Conservation (phyloP, 1,139 yeast species). For the Trichomonascaceae sp. region DNA sequence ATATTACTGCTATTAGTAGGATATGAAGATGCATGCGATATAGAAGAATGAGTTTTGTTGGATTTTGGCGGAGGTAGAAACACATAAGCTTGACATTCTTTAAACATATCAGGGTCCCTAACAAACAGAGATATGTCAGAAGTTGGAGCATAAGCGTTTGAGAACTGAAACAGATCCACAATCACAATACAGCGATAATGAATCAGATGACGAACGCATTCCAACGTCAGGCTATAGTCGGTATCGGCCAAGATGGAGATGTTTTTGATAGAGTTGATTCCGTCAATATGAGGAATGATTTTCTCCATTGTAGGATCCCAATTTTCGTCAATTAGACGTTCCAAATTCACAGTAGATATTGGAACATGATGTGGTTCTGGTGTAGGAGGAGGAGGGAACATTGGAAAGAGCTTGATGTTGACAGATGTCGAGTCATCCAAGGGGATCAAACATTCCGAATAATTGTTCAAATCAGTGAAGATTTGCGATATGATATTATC, state of each 20-base stretch:
- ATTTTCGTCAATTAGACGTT: slow-evolving; percentile 69
- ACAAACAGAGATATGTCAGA: slow-evolving; percentile 66
- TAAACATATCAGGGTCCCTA: slow-evolving; percentile 59
- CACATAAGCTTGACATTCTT: slow-evolving; percentile 81
- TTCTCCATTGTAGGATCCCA: slow-evolving; percentile 98
- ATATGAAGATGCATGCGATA: background rate
- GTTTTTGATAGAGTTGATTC: slow-evolving; percentile 72
- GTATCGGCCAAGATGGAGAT: slow-evolving; percentile 80
- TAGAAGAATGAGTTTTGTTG: slow-evolving; percentile 2
- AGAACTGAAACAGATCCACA: slow-evolving; percentile 82
- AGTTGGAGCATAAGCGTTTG: slow-evolving; percentile 85
- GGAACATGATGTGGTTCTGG: slow-evolving; percentile 78
- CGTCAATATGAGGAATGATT: slow-evolving; percentile 79
- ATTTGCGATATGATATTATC: slow-evolving; percentile 82
- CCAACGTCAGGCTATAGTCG: slow-evolving; percentile 69
- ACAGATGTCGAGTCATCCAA: slow-evolving; percentile 84
- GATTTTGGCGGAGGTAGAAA: slow-evolving; percentile 13
- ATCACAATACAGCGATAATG: slow-evolving; percentile 82
- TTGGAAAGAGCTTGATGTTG: slow-evolving; percentile 85
- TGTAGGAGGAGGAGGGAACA: slow-evolving; percentile 77
- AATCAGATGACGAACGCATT: slow-evolving; percentile 85
- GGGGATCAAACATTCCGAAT: slow-evolving; percentile 93
- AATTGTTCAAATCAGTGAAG: slow-evolving; percentile 86
- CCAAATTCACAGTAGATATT: slow-evolving; percentile 68
- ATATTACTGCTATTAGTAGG: slow-evolving; percentile 1